Evolutionary conservation across 2,329 filamentous ascomycete genomes (phyloP).

Genomic region (Tympanopsis confertula): DNA sequence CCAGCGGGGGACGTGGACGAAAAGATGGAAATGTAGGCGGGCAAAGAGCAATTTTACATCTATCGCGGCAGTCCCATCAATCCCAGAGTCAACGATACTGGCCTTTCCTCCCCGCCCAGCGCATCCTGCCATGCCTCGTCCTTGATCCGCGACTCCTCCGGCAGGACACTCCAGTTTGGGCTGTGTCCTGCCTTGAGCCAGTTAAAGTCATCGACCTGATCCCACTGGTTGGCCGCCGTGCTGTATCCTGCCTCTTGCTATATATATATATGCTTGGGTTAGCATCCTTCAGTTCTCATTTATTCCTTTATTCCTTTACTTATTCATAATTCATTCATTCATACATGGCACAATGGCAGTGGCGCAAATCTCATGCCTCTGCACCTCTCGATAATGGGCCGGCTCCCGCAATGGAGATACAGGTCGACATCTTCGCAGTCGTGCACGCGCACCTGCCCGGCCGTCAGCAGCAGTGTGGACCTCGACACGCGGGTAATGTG

Average conservation of each 20-base stretch:
- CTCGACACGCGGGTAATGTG: slow-evolving; percentile 69
- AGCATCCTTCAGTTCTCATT: not conserved
- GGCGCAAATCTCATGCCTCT: slow-evolving; percentile 66
- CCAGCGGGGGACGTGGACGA: slow-evolving; percentile 29
- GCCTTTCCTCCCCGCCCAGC: slow-evolving; percentile 50
- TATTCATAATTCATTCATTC: slow-evolving; percentile 12
- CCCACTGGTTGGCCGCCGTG: slow-evolving; percentile 57
- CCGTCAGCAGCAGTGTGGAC: slow-evolving; percentile 66
- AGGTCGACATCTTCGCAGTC: slow-evolving; percentile 71
- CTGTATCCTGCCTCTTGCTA: slow-evolving; percentile 10
- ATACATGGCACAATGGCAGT: slow-evolving; percentile 58
- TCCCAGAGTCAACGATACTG: slow-evolving; percentile 28
- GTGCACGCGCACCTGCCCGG: slow-evolving; percentile 87
- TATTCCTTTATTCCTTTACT: slow-evolving; percentile 10
- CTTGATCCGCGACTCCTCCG: slow-evolving; percentile 42
- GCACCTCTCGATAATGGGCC: slow-evolving; percentile 92
- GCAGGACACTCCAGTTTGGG: slow-evolving; percentile 73
- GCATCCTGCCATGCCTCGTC: slow-evolving; percentile 59
- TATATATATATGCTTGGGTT: slow-evolving; percentile 5
- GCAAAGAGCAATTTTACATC: slow-evolving; percentile 3
- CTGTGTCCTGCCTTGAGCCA: slow-evolving; percentile 81
- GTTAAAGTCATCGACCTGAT: slow-evolving; percentile 92
- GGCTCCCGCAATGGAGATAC: slow-evolving; percentile 70
- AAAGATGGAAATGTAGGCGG: slow-evolving; percentile 2
- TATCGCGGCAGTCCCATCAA: not conserved